A percentile compares a stretch with the other conserved stretches of the same genome.
Evolutionary conservation across 2,329 filamentous ascomycete genomes (phyloP).

Genomic region (Penicillium polonicum): DNA sequence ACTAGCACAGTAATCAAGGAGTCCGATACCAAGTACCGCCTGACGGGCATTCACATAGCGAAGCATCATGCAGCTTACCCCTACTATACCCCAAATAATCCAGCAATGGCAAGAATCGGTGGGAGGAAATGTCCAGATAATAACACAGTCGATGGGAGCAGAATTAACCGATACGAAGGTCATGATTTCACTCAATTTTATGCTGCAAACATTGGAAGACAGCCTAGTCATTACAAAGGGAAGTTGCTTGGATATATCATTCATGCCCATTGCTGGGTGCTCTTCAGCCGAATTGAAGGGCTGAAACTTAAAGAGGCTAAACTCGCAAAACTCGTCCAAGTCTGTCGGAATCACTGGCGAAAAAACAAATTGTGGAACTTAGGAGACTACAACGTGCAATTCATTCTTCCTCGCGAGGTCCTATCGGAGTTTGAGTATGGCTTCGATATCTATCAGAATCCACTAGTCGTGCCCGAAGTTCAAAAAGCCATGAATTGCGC

Average conservation of each 20-base stretch:
- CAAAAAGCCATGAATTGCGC: neutral
- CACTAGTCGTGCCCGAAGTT: neutral
- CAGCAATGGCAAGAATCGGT: neutral
- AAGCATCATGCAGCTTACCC: neutral
- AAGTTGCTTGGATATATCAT: neutral
- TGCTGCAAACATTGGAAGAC: neutral
- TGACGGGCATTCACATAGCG: neutral
- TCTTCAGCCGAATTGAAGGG: neutral
- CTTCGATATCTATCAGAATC: neutral
- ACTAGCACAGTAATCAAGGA: neutral
- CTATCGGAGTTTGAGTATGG: neutral
- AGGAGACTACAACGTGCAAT: neutral
- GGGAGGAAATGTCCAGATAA: neutral
- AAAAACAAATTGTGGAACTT: neutral
- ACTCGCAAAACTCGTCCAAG: neutral
- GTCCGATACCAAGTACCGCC: neutral
- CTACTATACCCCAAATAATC: neutral
- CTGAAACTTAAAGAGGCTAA: neutral
- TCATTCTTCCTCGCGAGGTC: neutral
- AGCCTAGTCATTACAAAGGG: neutral
- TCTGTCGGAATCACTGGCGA: neutral
- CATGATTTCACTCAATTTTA: neutral
- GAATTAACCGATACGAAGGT: neutral
- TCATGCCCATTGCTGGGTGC: neutral
- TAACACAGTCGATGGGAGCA: neutral